Conservation (phyloP, 805 yeast genomes). For the Wickerhamiella dianesei region DNA sequence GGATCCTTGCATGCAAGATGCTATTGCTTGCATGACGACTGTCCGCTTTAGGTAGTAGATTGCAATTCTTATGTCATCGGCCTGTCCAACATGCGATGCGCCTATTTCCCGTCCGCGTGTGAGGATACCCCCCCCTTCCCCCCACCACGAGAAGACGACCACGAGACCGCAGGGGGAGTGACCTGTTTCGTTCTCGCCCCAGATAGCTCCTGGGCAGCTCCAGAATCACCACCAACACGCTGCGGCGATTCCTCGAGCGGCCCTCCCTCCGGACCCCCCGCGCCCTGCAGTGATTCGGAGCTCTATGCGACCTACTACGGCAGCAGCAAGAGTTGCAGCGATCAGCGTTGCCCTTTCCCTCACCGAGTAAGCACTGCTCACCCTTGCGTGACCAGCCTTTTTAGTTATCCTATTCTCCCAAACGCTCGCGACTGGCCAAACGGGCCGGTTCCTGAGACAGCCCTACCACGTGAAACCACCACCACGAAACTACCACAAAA, state of each 20-base stretch:
- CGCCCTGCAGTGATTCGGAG: not conserved
- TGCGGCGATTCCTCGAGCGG: not conserved
- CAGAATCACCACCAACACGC: too few species aligned
- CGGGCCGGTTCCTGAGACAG: too few species aligned
- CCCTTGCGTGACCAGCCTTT: not conserved
- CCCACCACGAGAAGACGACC: too few species aligned
- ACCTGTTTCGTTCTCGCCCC: too few species aligned
- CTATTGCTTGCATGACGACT: slow-evolving; percentile 5
- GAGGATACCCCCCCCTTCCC: too few species aligned
- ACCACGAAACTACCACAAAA: too few species aligned
- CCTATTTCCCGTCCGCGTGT: not conserved
- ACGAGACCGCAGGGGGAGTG: too few species aligned
- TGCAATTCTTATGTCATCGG: slow-evolving; percentile 1
- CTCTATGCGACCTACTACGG: not conserved
- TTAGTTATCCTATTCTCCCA: not conserved
- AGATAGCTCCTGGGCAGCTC: too few species aligned
- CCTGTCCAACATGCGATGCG: not conserved
- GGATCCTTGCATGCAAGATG: not conserved
- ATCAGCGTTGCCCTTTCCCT: not conserved
- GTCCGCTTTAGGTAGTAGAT: slow-evolving; percentile 6
- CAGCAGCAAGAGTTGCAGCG: not conserved
- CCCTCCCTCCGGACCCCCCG: not conserved
- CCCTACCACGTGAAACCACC: too few species aligned
- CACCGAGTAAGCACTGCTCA: not conserved
- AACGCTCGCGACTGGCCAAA: too few species aligned